Percentiles rank a stretch among this genome's conserved stretches.
Conservation (phyloP, 805 yeast species). For the Myxozyma sirexii region DNA sequence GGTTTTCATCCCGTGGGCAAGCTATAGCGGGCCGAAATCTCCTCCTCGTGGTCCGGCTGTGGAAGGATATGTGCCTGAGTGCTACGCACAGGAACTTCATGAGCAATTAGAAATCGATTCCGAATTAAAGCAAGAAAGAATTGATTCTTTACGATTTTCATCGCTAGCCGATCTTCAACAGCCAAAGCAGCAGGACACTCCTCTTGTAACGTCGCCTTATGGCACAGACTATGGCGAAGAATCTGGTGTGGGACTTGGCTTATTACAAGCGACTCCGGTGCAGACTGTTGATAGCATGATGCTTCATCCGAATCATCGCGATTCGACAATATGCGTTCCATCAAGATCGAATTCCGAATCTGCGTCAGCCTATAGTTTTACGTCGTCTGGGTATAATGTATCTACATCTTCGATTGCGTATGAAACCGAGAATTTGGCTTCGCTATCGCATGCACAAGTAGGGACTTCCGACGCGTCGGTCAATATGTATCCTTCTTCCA, state of each 20-base stretch:
- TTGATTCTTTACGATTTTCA: neutral
- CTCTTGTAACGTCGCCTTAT: neutral
- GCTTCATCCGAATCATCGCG: neutral
- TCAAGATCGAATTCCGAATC: conserved; percentile 4
- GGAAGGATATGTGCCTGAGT: conserved; percentile 1
- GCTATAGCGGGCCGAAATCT: neutral
- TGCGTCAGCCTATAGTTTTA: neutral
- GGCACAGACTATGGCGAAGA: neutral
- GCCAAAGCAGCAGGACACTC: neutral
- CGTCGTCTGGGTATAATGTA: neutral
- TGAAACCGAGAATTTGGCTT: neutral
- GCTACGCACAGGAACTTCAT: neutral
- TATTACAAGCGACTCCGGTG: neutral
- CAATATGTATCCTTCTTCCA: neutral
- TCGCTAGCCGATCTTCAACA: conserved; percentile 4
- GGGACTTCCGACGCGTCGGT: neutral
- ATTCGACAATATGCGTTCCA: neutral
- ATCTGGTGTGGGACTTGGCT: neutral
- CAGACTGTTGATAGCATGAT: neutral
- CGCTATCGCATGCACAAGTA: neutral
- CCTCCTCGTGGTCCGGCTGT: conserved; percentile 3
- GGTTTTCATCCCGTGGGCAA: neutral
- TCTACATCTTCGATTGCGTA: neutral
- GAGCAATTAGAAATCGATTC: neutral
- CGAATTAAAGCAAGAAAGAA: neutral